Conservation (phyloP, 306 rosid genomes). For the Vigna mungo region DNA sequence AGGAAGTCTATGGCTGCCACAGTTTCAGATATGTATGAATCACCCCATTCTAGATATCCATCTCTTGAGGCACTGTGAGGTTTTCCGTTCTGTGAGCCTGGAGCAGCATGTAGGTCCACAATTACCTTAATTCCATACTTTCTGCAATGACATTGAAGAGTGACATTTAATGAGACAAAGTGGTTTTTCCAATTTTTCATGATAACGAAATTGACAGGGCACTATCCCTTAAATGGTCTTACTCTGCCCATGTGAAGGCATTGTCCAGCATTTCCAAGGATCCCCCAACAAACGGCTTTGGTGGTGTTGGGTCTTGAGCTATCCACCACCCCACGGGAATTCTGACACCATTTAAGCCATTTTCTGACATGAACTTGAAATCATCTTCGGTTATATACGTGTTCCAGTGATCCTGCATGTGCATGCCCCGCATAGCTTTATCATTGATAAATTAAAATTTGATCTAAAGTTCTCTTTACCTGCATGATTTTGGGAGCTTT, state of each 20-base stretch:
- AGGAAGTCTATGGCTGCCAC: conserved; percentile 62
- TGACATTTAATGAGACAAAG: conserved; percentile 5
- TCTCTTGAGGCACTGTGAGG: conserved; percentile 70
- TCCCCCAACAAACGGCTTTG: conserved; percentile 74
- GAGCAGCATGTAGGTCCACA: conserved; percentile 69
- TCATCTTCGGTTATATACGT: conserved; percentile 69
- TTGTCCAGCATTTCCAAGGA: conserved; percentile 64
- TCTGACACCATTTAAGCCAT: conserved; percentile 68
- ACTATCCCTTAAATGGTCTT: conserved; percentile 32
- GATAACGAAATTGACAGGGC: conserved; percentile 9
- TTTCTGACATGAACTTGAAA: conserved; percentile 67
- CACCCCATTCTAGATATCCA: conserved; percentile 67
- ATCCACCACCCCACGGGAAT: conserved; percentile 88
- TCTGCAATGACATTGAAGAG: conserved; percentile 43
- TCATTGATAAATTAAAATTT: conserved; percentile 14
- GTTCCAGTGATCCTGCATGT: conserved; percentile 67
- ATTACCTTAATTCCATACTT: conserved; percentile 63
- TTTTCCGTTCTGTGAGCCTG: conserved; percentile 67
- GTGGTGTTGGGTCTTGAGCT: conserved; percentile 73
- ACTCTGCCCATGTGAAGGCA: conserved; percentile 83
- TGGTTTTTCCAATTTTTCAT: not conserved
- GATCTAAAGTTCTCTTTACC: conserved; percentile 43
- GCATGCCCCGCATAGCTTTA: not conserved
- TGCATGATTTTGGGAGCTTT: conserved; percentile 63
- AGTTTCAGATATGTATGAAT: conserved; percentile 53